Evolutionary conservation across 108 stramenopile genomes (phyloP).

Genomic region (Nitzschia palea): DNA sequence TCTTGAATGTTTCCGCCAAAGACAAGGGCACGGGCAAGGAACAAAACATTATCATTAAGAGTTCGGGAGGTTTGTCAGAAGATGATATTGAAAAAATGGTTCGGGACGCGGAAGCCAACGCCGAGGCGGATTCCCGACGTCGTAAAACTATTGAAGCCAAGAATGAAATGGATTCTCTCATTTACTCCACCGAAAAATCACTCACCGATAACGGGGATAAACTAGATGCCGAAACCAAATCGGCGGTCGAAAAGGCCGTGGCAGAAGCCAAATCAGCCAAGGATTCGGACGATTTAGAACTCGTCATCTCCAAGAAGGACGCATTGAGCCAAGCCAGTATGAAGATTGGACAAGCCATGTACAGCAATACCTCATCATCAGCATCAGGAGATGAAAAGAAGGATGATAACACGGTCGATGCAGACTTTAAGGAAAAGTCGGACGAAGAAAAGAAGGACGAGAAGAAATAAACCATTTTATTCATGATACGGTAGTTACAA

Average conservation of each 20-base stretch:
- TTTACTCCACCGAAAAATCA: constrained; percentile 89
- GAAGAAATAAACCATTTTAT: no score
- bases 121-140: constrained; percentile 91
- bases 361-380: constrained; percentile 51
- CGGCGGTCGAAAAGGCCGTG: constrained; percentile 90
- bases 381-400: constrained; percentile 60
- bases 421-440: constrained; percentile 92
- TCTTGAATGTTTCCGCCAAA: constrained; percentile 96
- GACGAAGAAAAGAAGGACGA: constrained; percentile 65
- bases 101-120: constrained; percentile 97
- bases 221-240: constrained; percentile 91
- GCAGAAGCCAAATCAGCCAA: constrained; percentile 83
- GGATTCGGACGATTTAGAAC: constrained; percentile 89
- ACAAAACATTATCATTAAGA: constrained; percentile 97
- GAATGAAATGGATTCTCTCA: constrained; percentile 96
- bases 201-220: constrained; percentile 92
- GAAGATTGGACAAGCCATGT: constrained; percentile 99
- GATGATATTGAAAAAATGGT: constrained; percentile 99
- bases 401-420: constrained; percentile 93
- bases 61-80: constrained; percentile 94
- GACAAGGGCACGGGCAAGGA: constrained; percentile 99
- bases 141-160: constrained; percentile 93
- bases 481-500: no score
- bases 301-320: constrained; percentile 88
- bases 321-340: constrained; percentile 90